Percentiles rank a stretch among this genome's conserved stretches.
These are phyloP conservation scores for Zea mays DNA, from an alignment of 176 grass and related monocot species.

Conservation along the genomic window DNA sequence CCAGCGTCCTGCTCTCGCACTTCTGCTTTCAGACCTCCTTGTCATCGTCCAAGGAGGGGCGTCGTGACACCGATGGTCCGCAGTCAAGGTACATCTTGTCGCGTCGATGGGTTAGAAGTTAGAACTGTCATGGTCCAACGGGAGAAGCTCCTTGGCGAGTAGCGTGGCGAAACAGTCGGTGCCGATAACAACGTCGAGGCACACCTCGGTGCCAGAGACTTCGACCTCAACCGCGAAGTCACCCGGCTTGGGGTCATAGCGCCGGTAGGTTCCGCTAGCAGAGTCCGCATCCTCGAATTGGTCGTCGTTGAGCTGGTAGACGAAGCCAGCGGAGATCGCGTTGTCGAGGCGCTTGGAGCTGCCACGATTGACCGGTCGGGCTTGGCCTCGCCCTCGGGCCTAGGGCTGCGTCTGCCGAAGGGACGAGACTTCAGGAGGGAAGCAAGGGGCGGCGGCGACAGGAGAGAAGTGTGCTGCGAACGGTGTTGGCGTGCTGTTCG, in stretches of 20 bases:
- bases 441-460: too few relatives aligned
- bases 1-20: conserved; percentile 46
- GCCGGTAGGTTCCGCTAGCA: not conserved
- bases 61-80: conserved; percentile 62
- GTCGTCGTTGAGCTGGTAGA: conserved; percentile 22
- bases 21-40: too few relatives aligned
- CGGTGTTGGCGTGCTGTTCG: too few relatives aligned
- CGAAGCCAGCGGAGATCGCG: conserved; percentile 38
- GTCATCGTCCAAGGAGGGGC: conserved; percentile 34
- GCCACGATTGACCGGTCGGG: not conserved
- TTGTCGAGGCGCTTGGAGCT: conserved; percentile 35
- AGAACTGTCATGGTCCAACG: conserved; percentile 48
- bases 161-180: conserved; percentile 79
- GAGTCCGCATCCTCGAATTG: not conserved
- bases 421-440: too few relatives aligned
- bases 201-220: conserved; percentile 68
- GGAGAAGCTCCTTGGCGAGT: conserved; percentile 83
- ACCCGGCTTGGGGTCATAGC: conserved; percentile 73
- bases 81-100: conserved; percentile 15
- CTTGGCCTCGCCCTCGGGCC: not conserved
- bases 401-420: not conserved
- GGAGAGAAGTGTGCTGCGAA: too few relatives aligned
- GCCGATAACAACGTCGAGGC: conserved; percentile 78
- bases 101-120: not conserved
- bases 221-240: conserved; percentile 77